These are phyloP conservation scores for Globisporangium ultimum DNA, from an alignment of 352 stramenopile species.

Conservation along the genomic window DNA sequence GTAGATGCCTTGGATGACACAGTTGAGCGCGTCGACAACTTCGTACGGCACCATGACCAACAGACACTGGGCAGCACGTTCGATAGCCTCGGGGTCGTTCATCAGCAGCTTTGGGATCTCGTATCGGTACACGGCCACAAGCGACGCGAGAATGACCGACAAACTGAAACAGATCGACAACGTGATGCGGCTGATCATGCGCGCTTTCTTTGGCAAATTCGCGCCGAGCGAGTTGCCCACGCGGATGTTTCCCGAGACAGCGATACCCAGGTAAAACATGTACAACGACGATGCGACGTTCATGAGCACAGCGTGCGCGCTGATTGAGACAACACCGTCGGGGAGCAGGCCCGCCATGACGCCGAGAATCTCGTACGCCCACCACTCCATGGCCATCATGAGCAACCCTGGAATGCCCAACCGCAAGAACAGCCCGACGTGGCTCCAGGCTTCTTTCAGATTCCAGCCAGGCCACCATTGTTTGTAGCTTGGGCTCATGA, in stretches of 20 bases:
- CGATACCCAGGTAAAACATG: slow-evolving; percentile 72
- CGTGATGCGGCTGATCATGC: slow-evolving; percentile 40
- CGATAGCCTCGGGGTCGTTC: slow-evolving; percentile 32
- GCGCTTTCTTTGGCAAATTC: slow-evolving; percentile 48
- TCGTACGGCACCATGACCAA: slow-evolving; percentile 61
- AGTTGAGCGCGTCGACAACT: slow-evolving; percentile 69
- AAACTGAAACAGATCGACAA: slow-evolving; percentile 28
- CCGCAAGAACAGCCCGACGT: slow-evolving; percentile 54
- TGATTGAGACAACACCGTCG: slow-evolving; percentile 56
- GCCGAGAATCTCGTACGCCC: slow-evolving; percentile 71
- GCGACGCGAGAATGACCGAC: slow-evolving; percentile 25
- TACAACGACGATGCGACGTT: slow-evolving; percentile 68
- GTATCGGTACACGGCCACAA: slow-evolving; percentile 36
- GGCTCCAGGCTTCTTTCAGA: slow-evolving; percentile 31
- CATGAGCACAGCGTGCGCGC: slow-evolving; percentile 65
- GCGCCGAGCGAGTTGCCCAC: slow-evolving; percentile 75
- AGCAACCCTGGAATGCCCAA: slow-evolving; percentile 59
- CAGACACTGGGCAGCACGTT: slow-evolving; percentile 38
- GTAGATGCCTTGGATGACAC: slow-evolving; percentile 67
- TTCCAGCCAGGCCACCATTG: slow-evolving; percentile 76
- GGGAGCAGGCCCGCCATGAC: slow-evolving; percentile 66
- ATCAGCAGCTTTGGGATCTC: slow-evolving; percentile 42
- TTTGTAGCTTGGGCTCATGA: slow-evolving; percentile 21
- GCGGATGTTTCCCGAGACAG: slow-evolving; percentile 61
- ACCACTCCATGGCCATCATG: slow-evolving; percentile 76